Percentiles rank a stretch among this genome's conserved stretches.
These are phyloP conservation scores for Tuber indicum DNA, from an alignment of 495 filamentous ascomycete genomes.

Conservation along the genomic window DNA sequence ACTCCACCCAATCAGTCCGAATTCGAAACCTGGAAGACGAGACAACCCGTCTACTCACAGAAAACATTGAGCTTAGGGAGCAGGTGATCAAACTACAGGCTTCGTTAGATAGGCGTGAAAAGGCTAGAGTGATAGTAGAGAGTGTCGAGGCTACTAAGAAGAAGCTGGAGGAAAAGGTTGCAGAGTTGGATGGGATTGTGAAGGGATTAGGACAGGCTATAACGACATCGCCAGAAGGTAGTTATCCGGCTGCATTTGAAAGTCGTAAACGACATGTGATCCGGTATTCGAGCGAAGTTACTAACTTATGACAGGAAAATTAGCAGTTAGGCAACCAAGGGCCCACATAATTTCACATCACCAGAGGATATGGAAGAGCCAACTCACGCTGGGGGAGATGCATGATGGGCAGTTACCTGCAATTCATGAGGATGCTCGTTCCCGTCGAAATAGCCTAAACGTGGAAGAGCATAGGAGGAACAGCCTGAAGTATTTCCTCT, in stretches of 20 bases:
- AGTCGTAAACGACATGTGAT: conserved; percentile 4
- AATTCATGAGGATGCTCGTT: conserved; percentile 62
- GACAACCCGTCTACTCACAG: conserved; percentile 69
- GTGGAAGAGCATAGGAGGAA: conserved; percentile 26
- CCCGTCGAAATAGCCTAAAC: conserved; percentile 30
- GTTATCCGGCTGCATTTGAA: not conserved
- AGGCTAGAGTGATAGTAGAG: conserved; percentile 45
- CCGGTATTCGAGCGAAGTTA: conserved; percentile 7
- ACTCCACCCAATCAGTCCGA: conserved; percentile 82
- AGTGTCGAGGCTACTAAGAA: conserved; percentile 62
- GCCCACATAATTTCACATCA: conserved; percentile 31
- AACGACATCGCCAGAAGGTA: conserved; percentile 27
- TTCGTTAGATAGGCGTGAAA: conserved; percentile 54
- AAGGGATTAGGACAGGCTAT: conserved; percentile 50
- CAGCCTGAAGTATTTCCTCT: conserved; percentile 28
- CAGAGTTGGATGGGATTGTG: conserved; percentile 60
- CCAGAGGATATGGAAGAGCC: conserved; percentile 50
- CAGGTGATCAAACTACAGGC: conserved; percentile 68
- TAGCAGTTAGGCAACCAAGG: conserved; percentile 17
- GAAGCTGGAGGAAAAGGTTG: conserved; percentile 63
- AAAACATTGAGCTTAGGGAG: conserved; percentile 78
- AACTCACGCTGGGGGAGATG: conserved; percentile 43
- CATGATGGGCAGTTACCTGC: conserved; percentile 67
- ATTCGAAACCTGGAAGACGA: conserved; percentile 85
- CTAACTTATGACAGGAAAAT: conserved; percentile 12